Conservation (phyloP, 495 filamentous ascomycete species). For the Hyaloscypha variabilis region DNA sequence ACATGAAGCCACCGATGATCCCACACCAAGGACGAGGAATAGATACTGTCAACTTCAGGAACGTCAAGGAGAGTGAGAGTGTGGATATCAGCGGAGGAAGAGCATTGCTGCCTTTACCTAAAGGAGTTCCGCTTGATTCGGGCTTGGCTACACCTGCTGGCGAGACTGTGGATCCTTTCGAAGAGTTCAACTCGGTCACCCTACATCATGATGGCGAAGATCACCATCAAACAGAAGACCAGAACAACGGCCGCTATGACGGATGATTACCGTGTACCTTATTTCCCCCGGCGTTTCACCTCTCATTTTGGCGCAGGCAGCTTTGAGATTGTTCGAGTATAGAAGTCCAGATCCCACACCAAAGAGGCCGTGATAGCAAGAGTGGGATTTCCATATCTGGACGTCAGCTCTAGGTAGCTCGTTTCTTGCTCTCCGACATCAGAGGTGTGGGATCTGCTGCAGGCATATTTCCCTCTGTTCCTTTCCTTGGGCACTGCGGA, state of each 20-base stretch:
- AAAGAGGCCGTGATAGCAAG: background rate
- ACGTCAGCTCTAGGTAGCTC: background rate
- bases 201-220: constrained; percentile 95
- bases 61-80: constrained; percentile 95
- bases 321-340: constrained; percentile 18
- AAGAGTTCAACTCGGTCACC: constrained; percentile 98
- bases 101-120: constrained; percentile 44
- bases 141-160: constrained; percentile 83
- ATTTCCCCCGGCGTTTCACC: constrained; percentile 11
- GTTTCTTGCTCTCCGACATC: background rate
- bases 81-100: constrained; percentile 82
- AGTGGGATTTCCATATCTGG: background rate
- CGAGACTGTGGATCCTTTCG: constrained; percentile 90
- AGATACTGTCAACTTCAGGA: constrained; percentile 95
- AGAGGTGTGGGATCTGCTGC: constrained; percentile 23
- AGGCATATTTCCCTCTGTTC: constrained; percentile 22
- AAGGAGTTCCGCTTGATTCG: constrained; percentile 83
- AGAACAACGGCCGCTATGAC: constrained; percentile 34
- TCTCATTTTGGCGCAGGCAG: constrained; percentile 2
- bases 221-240: constrained; percentile 30
- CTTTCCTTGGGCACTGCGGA: constrained; percentile 7
- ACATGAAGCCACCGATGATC: constrained; percentile 98
- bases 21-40: constrained; percentile 89
- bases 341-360: background rate
- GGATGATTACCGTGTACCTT: constrained; percentile 11